Evolutionary conservation across 2,329 filamentous ascomycete genomes (phyloP).

Genomic region (Massarina eburnea): DNA sequence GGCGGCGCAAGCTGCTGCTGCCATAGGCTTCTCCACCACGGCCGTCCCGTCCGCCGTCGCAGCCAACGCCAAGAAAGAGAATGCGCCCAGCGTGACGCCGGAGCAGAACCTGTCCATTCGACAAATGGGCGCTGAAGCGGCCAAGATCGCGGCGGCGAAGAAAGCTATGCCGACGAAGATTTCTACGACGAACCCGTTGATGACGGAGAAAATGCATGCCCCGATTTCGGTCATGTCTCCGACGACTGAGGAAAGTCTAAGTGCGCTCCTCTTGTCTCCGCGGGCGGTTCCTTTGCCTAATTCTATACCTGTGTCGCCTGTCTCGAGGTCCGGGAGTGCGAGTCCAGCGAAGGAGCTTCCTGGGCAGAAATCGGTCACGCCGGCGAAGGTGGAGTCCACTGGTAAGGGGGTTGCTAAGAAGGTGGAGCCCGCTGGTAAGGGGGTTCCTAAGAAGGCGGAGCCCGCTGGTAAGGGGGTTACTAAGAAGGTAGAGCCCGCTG

Average conservation of each 20-base stretch:
- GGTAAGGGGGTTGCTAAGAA: too few species aligned
- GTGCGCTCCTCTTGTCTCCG: constrained; percentile 23
- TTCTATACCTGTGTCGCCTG: too few species aligned
- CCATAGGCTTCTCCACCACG: not conserved
- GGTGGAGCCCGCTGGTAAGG: too few species aligned
- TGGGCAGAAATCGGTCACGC: too few species aligned
- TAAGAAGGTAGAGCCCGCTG: too few species aligned
- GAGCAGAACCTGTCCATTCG: constrained; percentile 41
- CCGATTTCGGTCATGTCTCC: constrained; percentile 14
- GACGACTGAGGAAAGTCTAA: constrained; percentile 6
- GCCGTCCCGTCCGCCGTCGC: constrained; percentile 13
- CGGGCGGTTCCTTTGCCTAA: constrained; percentile 19
- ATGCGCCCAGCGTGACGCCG: constrained; percentile 22
- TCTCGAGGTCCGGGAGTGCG: not conserved
- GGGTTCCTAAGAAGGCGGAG: too few species aligned
- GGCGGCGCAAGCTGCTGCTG: not conserved
- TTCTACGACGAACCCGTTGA: constrained; percentile 39
- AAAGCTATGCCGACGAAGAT: constrained; percentile 35
- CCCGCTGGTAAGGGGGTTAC: too few species aligned
- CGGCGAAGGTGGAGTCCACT: constrained; percentile 19
- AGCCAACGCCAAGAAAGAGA: constrained; percentile 23
- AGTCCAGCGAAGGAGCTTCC: constrained; percentile 9
- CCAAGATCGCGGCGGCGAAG: constrained; percentile 39
- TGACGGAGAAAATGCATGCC: constrained; percentile 36
- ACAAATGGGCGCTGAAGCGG: constrained; percentile 40